Evolutionary conservation across 2,329 filamentous ascomycete species (phyloP).

Genomic region (Sporothrix curviconia): DNA sequence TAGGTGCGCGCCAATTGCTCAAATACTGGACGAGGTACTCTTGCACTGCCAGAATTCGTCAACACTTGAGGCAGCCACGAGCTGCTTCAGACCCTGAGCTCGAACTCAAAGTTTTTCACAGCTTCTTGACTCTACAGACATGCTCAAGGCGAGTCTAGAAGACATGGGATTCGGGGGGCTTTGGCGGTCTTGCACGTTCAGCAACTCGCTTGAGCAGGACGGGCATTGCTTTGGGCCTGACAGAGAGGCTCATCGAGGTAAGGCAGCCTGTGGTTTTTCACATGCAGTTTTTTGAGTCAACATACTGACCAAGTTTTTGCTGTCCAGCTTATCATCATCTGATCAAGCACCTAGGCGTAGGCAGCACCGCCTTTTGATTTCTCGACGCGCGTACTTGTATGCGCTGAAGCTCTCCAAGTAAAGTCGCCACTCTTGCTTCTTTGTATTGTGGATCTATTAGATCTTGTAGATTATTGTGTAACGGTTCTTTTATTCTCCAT

Average conservation of each 20-base stretch:
- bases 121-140: constrained; percentile 40
- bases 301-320: not conserved
- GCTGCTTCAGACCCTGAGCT: constrained; percentile 52
- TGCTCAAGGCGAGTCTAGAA: constrained; percentile 48
- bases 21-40: constrained; percentile 55
- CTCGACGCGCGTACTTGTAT: not conserved
- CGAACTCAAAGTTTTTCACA: constrained; percentile 45
- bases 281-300: not conserved
- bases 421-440: not conserved
- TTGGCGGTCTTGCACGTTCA: constrained; percentile 51
- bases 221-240: constrained; percentile 47
- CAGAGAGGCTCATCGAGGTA: constrained; percentile 57
- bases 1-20: constrained; percentile 50
- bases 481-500: not conserved
- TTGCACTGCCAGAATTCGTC: constrained; percentile 56
- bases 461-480: not conserved
- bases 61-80: constrained; percentile 56
- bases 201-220: constrained; percentile 42
- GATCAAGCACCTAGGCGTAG: not conserved
- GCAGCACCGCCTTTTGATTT: not conserved
- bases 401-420: not conserved
- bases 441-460: not conserved
- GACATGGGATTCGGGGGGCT: constrained; percentile 58
- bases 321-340: constrained; percentile 17
- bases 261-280: not conserved